Base-by-base conservation (phyloP, 495 filamentous ascomycete species). In the Acidomyces sp. region DNA sequence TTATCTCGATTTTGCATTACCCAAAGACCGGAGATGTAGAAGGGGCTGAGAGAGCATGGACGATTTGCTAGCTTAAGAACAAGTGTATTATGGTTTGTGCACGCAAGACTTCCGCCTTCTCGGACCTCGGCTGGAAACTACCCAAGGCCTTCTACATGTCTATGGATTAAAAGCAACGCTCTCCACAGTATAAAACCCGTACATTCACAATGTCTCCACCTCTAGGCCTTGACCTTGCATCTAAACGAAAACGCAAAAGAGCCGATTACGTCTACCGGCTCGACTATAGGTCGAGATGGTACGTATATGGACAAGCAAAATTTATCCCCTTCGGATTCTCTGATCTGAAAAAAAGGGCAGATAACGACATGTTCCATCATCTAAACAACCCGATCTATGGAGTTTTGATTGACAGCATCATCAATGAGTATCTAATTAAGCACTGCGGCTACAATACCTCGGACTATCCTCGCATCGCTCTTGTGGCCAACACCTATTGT, bases 281-380 rank as follows among this genome's bases (percentile, higher is more conserved):
- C 15, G 78, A 85, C 31, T 93, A 92, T 60, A 68, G 86, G 41
- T 93, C 86, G 41, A 66, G 88, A 77, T 96, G 88, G 88, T 86
- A 63, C 33, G 34, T 27, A 21, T 30, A 34, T 26, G 33, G 18
- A 0, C 22, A 42, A 16, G 37, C 29, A 32, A 12, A 34, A 28
- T n/a, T 21, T 22, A 40, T 41, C 34, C 34, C 34, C 27, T 27
- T 17, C 15, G 17, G 16, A 16, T 18, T 7, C 17, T 11, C 16
- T 30, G 6, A 40, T 20, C 25, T 23, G 13, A 0, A 13, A 12
- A 12, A 21, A 87, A n/a, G 83, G 83, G 76, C 69, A 54, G 90
- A 97, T 60, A 95, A 95, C 54, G 88, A 95, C 63, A 90, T 93
- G 82, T 96, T 94, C 60, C 71, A 78, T 31, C 84, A 93, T 27